Percentiles rank a stretch among this genome's conserved stretches.
Evolutionary conservation across 2,329 filamentous ascomycete species (phyloP).

Genomic region (Stemphylium vesicarium): DNA sequence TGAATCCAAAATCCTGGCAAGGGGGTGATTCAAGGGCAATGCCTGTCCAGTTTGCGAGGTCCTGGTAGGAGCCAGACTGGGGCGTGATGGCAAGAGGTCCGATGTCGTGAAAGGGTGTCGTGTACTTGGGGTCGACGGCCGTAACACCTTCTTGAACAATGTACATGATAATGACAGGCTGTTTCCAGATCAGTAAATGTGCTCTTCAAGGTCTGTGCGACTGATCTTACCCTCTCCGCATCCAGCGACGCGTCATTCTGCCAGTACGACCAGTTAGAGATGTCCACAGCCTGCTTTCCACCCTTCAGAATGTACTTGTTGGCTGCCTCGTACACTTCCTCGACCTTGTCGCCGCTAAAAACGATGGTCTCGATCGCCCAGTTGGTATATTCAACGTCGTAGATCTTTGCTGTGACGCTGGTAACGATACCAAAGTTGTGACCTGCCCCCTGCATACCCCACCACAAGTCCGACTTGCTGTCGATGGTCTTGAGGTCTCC

Average conservation of each 20-base stretch:
- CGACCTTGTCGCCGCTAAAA: slow-evolving; percentile 55
- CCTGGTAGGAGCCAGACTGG: slow-evolving; percentile 27
- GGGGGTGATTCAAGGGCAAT: slow-evolving; percentile 33
- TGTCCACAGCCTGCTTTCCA: slow-evolving; percentile 52
- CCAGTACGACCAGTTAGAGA: slow-evolving; percentile 35
- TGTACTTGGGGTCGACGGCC: slow-evolving; percentile 27
- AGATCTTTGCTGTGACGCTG: slow-evolving; percentile 51
- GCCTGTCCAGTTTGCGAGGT: slow-evolving; percentile 31
- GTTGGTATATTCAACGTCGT: slow-evolving; percentile 32
- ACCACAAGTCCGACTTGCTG: slow-evolving; percentile 59
- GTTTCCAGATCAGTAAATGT: not conserved
- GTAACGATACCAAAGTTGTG: slow-evolving; percentile 59
- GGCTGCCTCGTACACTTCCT: slow-evolving; percentile 55
- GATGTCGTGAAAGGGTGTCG: slow-evolving; percentile 27
- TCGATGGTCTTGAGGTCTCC: slow-evolving; percentile 52
- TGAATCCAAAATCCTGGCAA: slow-evolving; percentile 36
- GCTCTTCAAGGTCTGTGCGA: not conserved
- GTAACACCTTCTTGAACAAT: slow-evolving; percentile 34
- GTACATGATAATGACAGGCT: slow-evolving; percentile 26
- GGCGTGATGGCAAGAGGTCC: slow-evolving; percentile 18
- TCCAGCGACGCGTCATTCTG: slow-evolving; percentile 21
- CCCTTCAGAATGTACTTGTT: slow-evolving; percentile 56
- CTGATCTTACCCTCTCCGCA: not conserved
- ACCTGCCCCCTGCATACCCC: slow-evolving; percentile 52
- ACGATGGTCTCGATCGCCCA: slow-evolving; percentile 34